Evolutionary conservation across 169 alveolate genomes (phyloP).

Genomic region (Eimeria tenella): DNA sequence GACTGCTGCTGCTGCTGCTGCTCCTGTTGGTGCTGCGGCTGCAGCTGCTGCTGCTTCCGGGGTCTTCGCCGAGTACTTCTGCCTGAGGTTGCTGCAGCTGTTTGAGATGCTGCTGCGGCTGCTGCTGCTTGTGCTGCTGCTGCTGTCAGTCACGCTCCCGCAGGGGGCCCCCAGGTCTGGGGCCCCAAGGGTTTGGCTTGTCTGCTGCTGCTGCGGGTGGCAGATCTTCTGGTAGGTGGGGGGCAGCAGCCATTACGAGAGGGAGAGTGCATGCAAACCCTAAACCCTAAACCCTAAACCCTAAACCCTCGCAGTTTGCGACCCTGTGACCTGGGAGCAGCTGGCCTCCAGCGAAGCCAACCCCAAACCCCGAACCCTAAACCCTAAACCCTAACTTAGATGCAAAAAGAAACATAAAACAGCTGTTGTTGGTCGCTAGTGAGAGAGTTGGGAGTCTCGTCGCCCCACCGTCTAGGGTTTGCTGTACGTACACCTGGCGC

Average conservation of each 20-base stretch:
- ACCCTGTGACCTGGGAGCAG: not conserved
- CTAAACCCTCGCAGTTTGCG: not conserved
- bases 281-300: slow-evolving; percentile 50
- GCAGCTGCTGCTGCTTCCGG: slow-evolving; percentile 10
- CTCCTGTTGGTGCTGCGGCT: not conserved
- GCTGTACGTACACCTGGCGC: slow-evolving; percentile 52
- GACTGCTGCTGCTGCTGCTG: not conserved
- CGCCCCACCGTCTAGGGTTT: slow-evolving; percentile 22
- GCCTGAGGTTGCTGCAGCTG: slow-evolving; percentile 5
- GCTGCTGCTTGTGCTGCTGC: slow-evolving; percentile 32
- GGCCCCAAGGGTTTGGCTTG: slow-evolving; percentile 52
- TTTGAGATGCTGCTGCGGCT: slow-evolving; percentile 15
- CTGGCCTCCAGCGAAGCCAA: not conserved
- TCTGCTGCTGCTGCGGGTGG: not conserved
- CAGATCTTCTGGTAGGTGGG: not conserved
- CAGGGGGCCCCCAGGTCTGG: slow-evolving; percentile 57
- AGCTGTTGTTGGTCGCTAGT: not conserved
- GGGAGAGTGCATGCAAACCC: not conserved
- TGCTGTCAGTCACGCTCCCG: slow-evolving; percentile 7
- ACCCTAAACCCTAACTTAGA: slow-evolving; percentile 35
- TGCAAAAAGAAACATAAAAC: not conserved
- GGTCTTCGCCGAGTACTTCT: not conserved
- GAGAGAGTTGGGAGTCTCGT: not conserved
- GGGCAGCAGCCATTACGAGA: slow-evolving; percentile 35
- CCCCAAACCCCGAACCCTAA: slow-evolving; percentile 32